Conservation (phyloP, 768 basidiomycete species). For the Wakefieldia striispora region DNA sequence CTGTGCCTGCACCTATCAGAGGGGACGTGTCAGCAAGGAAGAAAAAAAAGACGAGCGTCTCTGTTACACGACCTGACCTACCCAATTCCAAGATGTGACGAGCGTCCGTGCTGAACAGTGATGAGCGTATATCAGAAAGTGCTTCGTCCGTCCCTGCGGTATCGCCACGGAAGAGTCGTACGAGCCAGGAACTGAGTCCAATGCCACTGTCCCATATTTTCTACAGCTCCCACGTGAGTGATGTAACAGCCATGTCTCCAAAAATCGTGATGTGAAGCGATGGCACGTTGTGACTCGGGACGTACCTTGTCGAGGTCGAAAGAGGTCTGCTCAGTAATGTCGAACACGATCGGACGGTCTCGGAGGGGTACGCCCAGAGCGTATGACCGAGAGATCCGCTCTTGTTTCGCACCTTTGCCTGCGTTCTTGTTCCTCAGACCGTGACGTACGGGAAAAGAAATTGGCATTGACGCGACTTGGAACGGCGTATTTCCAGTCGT, state of each 20-base stretch:
- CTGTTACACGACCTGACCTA: slow-evolving; percentile 23
- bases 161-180: slow-evolving; percentile 30
- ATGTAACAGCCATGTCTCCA: neutral
- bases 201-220: slow-evolving; percentile 98
- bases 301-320: slow-evolving; percentile 92
- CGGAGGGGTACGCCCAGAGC: neutral
- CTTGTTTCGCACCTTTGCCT: slow-evolving; percentile 52
- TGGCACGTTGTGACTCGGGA: neutral
- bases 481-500: slow-evolving; percentile 48
- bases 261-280: too few species aligned
- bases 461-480: slow-evolving; percentile 68
- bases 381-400: slow-evolving; percentile 48
- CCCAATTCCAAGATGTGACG: slow-evolving; percentile 70
- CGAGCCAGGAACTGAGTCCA: slow-evolving; percentile 79
- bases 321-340: slow-evolving; percentile 75
- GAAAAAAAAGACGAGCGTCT: too few species aligned
- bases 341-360: slow-evolving; percentile 32
- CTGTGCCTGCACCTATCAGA: slow-evolving; percentile 76
- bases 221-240: slow-evolving; percentile 40
- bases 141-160: neutral
- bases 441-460: slow-evolving; percentile 40
- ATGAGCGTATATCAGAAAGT: slow-evolving; percentile 27
- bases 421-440: neutral
- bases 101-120: slow-evolving; percentile 39
- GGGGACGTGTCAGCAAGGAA: neutral